A percentile compares a stretch with the other conserved stretches of the same genome.
phyloP scores from a whole-genome alignment of 345 rosid genomes.

The Cardamine resedifolia region DNA sequence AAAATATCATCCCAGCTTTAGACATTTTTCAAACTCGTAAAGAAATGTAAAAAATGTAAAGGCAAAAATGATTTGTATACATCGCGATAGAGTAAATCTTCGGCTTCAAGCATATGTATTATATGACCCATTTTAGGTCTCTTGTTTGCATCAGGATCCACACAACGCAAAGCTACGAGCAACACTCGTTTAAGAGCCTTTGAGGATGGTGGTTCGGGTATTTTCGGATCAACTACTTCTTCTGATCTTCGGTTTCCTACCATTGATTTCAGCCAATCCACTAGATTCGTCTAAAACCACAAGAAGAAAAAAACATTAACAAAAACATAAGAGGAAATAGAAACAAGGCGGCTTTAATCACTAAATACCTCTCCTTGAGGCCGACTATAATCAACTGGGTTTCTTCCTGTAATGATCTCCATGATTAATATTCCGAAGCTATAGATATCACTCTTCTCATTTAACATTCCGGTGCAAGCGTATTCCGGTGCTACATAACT shows the following conservation, averaged over 20 bases:
- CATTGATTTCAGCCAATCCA: conserved; percentile 93
- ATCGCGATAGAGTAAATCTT: conserved; percentile 66
- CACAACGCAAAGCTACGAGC: conserved; percentile 89
- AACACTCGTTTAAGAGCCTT: conserved; percentile 75
- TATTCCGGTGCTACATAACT: conserved; percentile 97
- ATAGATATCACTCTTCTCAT: conserved; percentile 76
- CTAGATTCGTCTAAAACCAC: conserved; percentile 69
- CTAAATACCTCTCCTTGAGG: conserved; percentile 73
- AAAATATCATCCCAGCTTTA: neutral
- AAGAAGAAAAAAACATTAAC: neutral
- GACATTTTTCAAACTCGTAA: neutral
- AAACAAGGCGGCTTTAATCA: neutral
- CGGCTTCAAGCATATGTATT: conserved; percentile 92
- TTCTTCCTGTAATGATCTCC: conserved; percentile 87
- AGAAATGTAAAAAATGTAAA: neutral
- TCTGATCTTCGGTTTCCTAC: conserved; percentile 72
- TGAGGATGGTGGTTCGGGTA: conserved; percentile 69
- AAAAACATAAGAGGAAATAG: neutral
- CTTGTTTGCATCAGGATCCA: conserved; percentile 76
- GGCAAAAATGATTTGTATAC: conserved; percentile 19
- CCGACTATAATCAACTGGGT: conserved; percentile 90
- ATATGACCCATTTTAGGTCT: conserved; percentile 87
- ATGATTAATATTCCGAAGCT: conserved; percentile 86
- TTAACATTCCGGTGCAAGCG: conserved; percentile 88
- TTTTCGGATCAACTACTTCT: conserved; percentile 80